Evolutionary conservation across 2,329 filamentous ascomycete species (phyloP).

Genomic region (Fusarium praegraminearum): DNA sequence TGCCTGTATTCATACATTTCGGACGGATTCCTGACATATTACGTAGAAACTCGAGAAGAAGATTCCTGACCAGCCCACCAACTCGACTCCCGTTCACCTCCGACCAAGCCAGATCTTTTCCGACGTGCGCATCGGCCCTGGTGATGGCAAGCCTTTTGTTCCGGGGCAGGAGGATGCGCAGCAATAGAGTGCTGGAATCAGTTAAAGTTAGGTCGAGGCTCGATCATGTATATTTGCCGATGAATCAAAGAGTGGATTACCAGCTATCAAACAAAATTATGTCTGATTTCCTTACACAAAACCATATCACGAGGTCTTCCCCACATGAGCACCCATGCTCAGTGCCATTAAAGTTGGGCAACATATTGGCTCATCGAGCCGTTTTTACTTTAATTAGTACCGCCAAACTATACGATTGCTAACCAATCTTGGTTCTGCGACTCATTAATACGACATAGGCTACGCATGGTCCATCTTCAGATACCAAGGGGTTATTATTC

Average conservation of each 20-base stretch:
- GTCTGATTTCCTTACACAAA: slow-evolving; percentile 3
- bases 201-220: slow-evolving; percentile 37
- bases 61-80: slow-evolving; percentile 78
- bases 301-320: background rate
- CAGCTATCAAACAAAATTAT: slow-evolving; percentile 30
- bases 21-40: slow-evolving; percentile 15
- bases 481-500: background rate
- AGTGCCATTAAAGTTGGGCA: background rate
- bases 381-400: background rate
- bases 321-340: background rate
- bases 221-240: slow-evolving; percentile 50
- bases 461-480: too few species aligned
- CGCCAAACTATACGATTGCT: background rate
- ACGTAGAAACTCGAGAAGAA: slow-evolving; percentile 82
- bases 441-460: background rate
- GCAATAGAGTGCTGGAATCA: slow-evolving; percentile 48
- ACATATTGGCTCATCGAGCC: background rate
- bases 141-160: slow-evolving; percentile 59
- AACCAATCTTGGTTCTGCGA: background rate
- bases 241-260: slow-evolving; percentile 47
- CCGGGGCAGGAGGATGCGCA: slow-evolving; percentile 53
- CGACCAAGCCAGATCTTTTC: slow-evolving; percentile 73
- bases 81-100: slow-evolving; percentile 79
- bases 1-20: background rate
- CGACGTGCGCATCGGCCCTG: slow-evolving; percentile 61